Evolutionary conservation across 2,329 filamentous ascomycete species (phyloP), one percentile per base, ranked within the genome.

Genomic region (Knufia fluminis): DNA sequence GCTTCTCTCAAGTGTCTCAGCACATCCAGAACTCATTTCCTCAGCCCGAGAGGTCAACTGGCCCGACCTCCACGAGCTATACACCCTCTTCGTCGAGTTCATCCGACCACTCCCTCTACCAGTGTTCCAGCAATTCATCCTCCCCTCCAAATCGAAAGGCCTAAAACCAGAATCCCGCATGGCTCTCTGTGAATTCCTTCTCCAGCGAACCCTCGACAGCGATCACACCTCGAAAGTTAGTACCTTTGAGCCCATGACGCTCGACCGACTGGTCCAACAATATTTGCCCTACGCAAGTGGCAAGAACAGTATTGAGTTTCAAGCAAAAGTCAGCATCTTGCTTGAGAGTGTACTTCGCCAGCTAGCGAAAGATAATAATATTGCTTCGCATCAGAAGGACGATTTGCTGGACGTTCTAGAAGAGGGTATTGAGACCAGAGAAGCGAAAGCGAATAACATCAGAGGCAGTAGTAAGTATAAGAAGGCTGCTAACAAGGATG

Each of bases 291-390:
- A 76, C 55, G 71, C 82, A 0, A 83, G 86, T 1, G 81, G 78
- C 51, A 79, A 75, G 0, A 69, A 75, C 12, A 73, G 71, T 4
- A 64, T 76, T 0, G 74, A 78, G 17, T 84, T 88, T 54, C 90
- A 92, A 57, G 81, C 82, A 23, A 85, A 85, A 62, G 72, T 90
- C 32, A 82, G 82, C 1, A 66, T 90, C 8, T 64, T 85, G 24
- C 68, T 88, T 0, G 86, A 91, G 66, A 73, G 72, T 1, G 65
- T 87, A 44, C 60, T 86, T 24, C 73, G 80, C 40, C 66, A 81
- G 4, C 64, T 80, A 23, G 67, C 63, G 10, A 61, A 60, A 26
- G 61, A 64, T 1, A 56, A 17, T 16, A 36, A 36, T 6, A 36
- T 36, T 16, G 33, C 16, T n/a, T 4, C 33, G 4, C 6, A 36